Evolutionary conservation across 192 early-diverging fungal species (phyloP).

Genomic region (Thamnidium elegans): DNA sequence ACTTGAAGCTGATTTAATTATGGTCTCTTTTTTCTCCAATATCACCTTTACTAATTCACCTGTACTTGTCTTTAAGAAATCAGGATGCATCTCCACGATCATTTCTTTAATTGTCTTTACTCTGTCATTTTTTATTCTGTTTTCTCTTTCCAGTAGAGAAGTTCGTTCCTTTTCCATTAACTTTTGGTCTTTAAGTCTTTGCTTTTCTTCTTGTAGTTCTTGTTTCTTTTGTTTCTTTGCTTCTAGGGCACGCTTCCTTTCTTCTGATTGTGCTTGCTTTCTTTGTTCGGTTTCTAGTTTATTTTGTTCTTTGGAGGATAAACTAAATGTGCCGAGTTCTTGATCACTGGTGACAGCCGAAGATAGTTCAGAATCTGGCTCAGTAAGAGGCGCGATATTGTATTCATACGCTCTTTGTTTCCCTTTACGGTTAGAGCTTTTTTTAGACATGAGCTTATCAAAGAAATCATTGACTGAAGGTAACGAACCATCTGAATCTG

Average conservation of each 20-base stretch:
- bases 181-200: background rate
- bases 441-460: background rate
- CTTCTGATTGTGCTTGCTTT: constrained; percentile 1
- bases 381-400: background rate
- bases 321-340: background rate
- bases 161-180: constrained; percentile 23
- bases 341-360: background rate
- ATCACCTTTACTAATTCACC: constrained; percentile 28
- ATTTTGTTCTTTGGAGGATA: background rate
- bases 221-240: background rate
- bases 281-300: background rate
- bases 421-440: background rate
- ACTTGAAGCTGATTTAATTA: background rate
- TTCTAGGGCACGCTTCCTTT: background rate
- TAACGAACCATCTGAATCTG: background rate
- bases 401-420: background rate
- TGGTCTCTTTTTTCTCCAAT: constrained; percentile 10
- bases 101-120: constrained; percentile 39
- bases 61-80: constrained; percentile 24
- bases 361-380: background rate
- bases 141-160: constrained; percentile 29
- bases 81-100: constrained; percentile 38
- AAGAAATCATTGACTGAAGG: background rate
- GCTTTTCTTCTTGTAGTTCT: background rate
- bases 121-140: constrained; percentile 31